A percentile compares a stretch with the other conserved stretches of the same genome.
Evolutionary conservation across 345 rosid genomes (phyloP).

Genomic region (Corchorus olitorius): DNA sequence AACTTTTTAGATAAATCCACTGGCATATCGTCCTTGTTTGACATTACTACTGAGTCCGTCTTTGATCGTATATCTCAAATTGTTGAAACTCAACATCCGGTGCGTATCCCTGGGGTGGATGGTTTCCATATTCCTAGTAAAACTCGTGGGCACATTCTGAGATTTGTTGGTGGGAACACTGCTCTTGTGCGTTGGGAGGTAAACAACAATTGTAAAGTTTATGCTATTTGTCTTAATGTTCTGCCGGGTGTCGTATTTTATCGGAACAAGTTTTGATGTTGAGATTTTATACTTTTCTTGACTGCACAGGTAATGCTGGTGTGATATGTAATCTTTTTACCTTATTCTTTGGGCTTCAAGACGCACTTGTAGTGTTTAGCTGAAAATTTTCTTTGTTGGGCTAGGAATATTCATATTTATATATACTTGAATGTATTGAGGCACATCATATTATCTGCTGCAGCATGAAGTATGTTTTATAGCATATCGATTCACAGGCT

Average conservation of each 20-base stretch:
- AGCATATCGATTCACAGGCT: background rate
- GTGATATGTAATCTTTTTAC: background rate
- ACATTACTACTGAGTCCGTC: conserved; percentile 54
- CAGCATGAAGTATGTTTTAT: background rate
- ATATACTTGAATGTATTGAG: background rate
- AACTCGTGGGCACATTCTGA: conserved; percentile 78
- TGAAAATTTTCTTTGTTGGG: background rate
- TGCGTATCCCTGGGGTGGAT: conserved; percentile 80
- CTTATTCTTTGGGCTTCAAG: background rate
- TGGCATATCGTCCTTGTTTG: conserved; percentile 78
- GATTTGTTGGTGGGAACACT: conserved; percentile 53
- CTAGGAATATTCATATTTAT: background rate
- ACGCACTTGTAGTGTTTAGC: background rate
- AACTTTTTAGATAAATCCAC: conserved; percentile 85
- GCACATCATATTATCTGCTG: background rate
- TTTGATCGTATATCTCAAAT: conserved; percentile 54
- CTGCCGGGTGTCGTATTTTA: conserved; percentile 11
- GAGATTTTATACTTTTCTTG: conserved; percentile 8
- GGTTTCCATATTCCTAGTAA: conserved; percentile 69
- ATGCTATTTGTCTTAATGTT: background rate
- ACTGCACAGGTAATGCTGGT: background rate
- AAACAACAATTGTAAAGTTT: conserved; percentile 23
- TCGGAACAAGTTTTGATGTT: conserved; percentile 8
- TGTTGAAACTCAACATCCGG: conserved; percentile 65
- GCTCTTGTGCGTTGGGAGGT: conserved; percentile 99